phyloP scores from a whole-genome alignment of 2,329 filamentous ascomycete species.

The Cladosporium velox region DNA sequence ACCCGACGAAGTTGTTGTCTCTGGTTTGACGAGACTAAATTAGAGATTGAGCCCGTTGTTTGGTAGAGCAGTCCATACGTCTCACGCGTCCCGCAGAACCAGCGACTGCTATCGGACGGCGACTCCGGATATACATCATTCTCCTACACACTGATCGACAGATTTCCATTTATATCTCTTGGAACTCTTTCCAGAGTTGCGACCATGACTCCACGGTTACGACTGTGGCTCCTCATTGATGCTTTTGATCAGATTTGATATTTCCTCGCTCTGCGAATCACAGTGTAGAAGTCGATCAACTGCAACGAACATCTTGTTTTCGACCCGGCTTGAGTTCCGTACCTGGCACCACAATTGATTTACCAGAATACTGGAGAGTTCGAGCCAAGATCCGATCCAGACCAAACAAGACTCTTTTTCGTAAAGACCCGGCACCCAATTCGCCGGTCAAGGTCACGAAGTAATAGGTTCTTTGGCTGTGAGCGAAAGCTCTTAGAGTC shows the following conservation, averaged over 20 bases:
- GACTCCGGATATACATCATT: background rate
- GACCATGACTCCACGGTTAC: background rate
- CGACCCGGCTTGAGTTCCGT: background rate
- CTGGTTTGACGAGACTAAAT: background rate
- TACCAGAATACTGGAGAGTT: background rate
- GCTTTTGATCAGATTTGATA: background rate
- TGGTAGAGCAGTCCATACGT: background rate
- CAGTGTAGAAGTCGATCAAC: background rate
- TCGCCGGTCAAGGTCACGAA: background rate
- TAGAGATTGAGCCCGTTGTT: background rate
- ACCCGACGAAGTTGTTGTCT: background rate
- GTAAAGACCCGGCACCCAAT: background rate
- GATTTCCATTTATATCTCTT: background rate
- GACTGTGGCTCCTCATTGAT: background rate
- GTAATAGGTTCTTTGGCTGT: constrained; percentile 8
- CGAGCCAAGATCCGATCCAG: background rate
- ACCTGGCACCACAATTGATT: background rate
- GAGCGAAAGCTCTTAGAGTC: background rate
- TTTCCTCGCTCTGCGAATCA: background rate
- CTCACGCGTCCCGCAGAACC: background rate
- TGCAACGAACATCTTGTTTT: background rate
- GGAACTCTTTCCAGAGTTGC: background rate
- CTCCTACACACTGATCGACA: background rate
- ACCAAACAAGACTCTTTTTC: background rate
- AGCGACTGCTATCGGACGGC: background rate